Conservation (phyloP, 169 alveolate species). For the Plasmodium chabaudi region DNA sequence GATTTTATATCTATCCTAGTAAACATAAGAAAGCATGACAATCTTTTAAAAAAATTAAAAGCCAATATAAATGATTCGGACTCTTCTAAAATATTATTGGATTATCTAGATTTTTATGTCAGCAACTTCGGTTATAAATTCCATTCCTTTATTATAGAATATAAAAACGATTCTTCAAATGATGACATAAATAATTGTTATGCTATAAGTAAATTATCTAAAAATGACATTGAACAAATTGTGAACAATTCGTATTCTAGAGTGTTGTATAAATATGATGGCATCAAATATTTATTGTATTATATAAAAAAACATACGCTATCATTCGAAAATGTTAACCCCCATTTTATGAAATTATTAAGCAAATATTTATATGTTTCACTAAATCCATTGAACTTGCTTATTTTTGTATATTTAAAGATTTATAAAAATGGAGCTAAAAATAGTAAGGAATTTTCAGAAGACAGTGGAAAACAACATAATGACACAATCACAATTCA, state of each 20-base stretch:
- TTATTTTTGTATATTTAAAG: slow-evolving; percentile 52
- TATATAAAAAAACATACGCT: slow-evolving; percentile 33
- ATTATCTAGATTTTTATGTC: slow-evolving; percentile 51
- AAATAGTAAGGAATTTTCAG: not conserved
- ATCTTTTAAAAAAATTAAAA: slow-evolving; percentile 43
- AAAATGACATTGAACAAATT: slow-evolving; percentile 37
- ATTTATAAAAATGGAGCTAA: not conserved
- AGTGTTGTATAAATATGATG: slow-evolving; percentile 40
- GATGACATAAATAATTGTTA: slow-evolving; percentile 44
- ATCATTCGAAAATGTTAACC: slow-evolving; percentile 11
- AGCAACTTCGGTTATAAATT: slow-evolving; percentile 59
- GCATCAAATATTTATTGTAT: slow-evolving; percentile 40
- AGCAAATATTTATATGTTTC: slow-evolving; percentile 20
- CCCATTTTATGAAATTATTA: slow-evolving; percentile 17
- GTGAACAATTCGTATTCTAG: slow-evolving; percentile 46
- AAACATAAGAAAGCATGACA: slow-evolving; percentile 66
- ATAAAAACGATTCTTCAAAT: not conserved
- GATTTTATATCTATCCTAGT: slow-evolving; percentile 39
- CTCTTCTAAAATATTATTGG: slow-evolving; percentile 23
- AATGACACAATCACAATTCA: no score
- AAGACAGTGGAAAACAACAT: not conserved
- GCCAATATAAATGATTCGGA: slow-evolving; percentile 1
- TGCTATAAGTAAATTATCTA: slow-evolving; percentile 26
- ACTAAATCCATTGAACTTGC: slow-evolving; percentile 44
- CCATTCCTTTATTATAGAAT: slow-evolving; percentile 68